Conservation (phyloP, 2,329 filamentous ascomycete genomes). For the Aspergillus brasiliensis region DNA sequence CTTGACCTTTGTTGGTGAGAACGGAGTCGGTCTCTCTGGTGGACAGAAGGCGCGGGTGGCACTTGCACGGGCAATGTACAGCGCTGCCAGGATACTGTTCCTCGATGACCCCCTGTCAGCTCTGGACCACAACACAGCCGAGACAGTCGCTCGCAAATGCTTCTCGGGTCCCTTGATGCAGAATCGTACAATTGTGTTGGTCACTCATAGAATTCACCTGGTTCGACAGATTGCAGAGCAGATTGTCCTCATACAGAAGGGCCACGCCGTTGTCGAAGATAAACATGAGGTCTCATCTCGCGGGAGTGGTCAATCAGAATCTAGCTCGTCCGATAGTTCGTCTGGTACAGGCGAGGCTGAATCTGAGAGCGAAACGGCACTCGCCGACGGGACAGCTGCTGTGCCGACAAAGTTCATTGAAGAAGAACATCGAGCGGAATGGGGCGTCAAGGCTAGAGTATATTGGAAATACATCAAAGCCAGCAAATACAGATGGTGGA, state of each 20-base stretch:
- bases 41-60: constrained; percentile 64
- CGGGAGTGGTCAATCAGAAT: constrained; percentile 25
- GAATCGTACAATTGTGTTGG: constrained; percentile 59
- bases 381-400: constrained; percentile 53
- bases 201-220: constrained; percentile 69
- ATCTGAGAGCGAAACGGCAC: constrained; percentile 30
- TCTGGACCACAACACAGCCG: constrained; percentile 66
- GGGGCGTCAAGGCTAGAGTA: constrained; percentile 72
- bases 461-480: constrained; percentile 87
- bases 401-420: constrained; percentile 76
- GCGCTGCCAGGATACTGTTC: constrained; percentile 55
- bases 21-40: constrained; percentile 63
- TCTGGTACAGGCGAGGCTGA: constrained; percentile 19
- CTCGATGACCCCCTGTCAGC: constrained; percentile 64
- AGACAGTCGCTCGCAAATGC: constrained; percentile 60
- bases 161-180: constrained; percentile 58
- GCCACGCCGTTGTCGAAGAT: constrained; percentile 56
- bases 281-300: constrained; percentile 50
- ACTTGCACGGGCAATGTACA: constrained; percentile 63
- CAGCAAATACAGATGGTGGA: constrained; percentile 75
- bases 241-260: constrained; percentile 68
- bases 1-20: constrained; percentile 62
- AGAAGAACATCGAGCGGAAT: constrained; percentile 72
- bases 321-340: constrained; percentile 17
- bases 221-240: constrained; percentile 73